These are phyloP conservation scores for Cutaneotrichosporon mucoides DNA, from an alignment of 1,284 basidiomycete species.

Conservation along the genomic window DNA sequence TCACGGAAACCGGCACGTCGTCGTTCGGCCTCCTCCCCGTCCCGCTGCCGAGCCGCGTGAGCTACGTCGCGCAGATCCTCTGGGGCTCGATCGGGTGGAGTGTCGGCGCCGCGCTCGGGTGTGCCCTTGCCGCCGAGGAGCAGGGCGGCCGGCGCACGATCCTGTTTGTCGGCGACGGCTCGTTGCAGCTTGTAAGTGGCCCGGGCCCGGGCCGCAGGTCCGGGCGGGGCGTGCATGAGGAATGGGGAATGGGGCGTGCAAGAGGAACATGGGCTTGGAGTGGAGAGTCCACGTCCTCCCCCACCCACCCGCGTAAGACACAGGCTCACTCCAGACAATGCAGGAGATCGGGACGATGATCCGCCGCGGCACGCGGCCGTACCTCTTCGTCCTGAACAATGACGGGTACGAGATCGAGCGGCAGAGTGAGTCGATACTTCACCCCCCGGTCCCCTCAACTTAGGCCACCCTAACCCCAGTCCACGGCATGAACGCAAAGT, in stretches of 20 bases:
- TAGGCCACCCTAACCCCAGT: conserved; percentile 35
- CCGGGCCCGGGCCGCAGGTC: no score
- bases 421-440: conserved; percentile 58
- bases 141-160: conserved; percentile 59
- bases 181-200: conserved; percentile 51
- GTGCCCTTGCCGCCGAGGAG: conserved; percentile 66
- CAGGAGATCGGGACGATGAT: conserved; percentile 55
- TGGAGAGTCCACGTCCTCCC: no score
- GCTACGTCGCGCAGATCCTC: conserved; percentile 64
- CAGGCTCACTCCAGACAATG: conserved; percentile 27
- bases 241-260: background rate
- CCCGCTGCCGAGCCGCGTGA: conserved; percentile 62
- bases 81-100: conserved; percentile 46
- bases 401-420: conserved; percentile 85
- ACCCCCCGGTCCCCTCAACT: conserved; percentile 6
- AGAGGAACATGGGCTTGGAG: background rate
- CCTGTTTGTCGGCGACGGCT: conserved; percentile 70
- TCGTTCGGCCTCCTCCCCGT: conserved; percentile 74
- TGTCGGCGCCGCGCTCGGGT: conserved; percentile 56
- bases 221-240: background rate
- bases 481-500: conserved; percentile 45
- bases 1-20: conserved; percentile 68
- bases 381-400: conserved; percentile 71
- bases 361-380: conserved; percentile 47
- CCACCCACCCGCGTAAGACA: no score